Conservation (phyloP, 2,329 filamentous ascomycete genomes). For the Fusarium tanahbumbuense region DNA sequence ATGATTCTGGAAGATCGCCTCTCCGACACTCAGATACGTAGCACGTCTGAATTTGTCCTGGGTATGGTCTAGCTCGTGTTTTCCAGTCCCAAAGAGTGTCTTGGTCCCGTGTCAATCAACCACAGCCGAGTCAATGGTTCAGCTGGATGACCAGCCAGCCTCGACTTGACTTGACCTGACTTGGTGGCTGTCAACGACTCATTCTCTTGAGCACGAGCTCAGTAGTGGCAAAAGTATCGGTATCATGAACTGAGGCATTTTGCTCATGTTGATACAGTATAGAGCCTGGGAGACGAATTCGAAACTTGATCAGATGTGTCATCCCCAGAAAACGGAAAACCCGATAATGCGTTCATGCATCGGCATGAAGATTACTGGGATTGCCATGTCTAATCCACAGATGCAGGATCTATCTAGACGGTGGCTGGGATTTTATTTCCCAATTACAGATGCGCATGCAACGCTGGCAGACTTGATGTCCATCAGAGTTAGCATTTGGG, state of each 20-base stretch:
- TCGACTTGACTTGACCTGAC: background rate
- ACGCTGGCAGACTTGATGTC: constrained; percentile 19
- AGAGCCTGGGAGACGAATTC: background rate
- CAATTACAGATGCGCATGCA: constrained; percentile 24
- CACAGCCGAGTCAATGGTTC: constrained; percentile 19
- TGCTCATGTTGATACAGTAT: background rate
- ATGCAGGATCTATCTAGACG: constrained; percentile 29
- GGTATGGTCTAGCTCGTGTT: constrained; percentile 29
- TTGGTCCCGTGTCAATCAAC: constrained; percentile 27
- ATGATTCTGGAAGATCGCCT: constrained; percentile 51
- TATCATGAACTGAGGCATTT: background rate
- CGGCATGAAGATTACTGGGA: constrained; percentile 20
- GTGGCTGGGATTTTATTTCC: constrained; percentile 15
- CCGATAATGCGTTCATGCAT: constrained; percentile 43
- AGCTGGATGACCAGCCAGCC: constrained; percentile 13
- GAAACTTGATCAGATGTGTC: constrained; percentile 23
- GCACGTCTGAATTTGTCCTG: background rate
- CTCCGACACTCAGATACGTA: constrained; percentile 33
- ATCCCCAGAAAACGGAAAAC: constrained; percentile 28
- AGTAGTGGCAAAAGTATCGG: constrained; percentile 9
- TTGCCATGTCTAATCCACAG: constrained; percentile 30
- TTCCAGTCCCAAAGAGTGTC: constrained; percentile 27
- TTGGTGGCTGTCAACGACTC: background rate
- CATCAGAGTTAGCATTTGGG: constrained; percentile 1
- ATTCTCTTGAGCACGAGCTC: constrained; percentile 1